Base-by-base conservation (phyloP, 257 asterid genomes). In the Haberlea rhodopensis region DNA sequence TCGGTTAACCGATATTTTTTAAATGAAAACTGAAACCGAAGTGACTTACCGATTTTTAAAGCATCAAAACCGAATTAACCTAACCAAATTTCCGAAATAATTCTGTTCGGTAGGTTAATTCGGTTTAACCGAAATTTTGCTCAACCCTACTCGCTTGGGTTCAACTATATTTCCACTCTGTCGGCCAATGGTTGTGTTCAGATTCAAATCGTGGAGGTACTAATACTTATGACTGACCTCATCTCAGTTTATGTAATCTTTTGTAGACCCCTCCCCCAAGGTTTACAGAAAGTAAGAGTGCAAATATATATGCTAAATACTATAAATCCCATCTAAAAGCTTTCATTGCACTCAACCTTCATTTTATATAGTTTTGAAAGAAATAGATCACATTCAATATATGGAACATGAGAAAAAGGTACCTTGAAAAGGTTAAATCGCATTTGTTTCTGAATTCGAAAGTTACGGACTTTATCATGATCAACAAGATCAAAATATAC, bases 401-500 rank as follows among this genome's bases (percentile, higher is more conserved):
- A 61, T 46, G 25, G 62, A 62, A 21, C 28, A 63, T 54, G 60
- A 29, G 68, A 68, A 53, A 32, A 49, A 27, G 37, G 71, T 79
- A 94, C 99, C 99, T 94, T 94, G 82, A 94, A 94, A 65, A 77
- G 79, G 70, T 80, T 84, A 71, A 94, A 94, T 63, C 92, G 76
- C 78, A 71, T 77, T 72, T 87, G 95, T 70, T 90, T 94, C 85
- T 87, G 96, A 74, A 94, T 90, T 28, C 99, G 87, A 69, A 94
- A 94, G 81, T 80, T 87, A 40, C 79, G 90, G 60, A 90, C 97
- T 86, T 90, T 90, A 66, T 94, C 99, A 71, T 90, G 99, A 79
- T 94, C 99, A 48, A 94, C 96, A 71, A 94, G 95, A 81, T 94
- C 99, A 62, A 94, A 94, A 76, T 76, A 85, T 68, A 84, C 81